These are phyloP conservation scores for Chalciporus sp. DNA, from an alignment of 1,284 basidiomycete genomes.

Conservation along the genomic window DNA sequence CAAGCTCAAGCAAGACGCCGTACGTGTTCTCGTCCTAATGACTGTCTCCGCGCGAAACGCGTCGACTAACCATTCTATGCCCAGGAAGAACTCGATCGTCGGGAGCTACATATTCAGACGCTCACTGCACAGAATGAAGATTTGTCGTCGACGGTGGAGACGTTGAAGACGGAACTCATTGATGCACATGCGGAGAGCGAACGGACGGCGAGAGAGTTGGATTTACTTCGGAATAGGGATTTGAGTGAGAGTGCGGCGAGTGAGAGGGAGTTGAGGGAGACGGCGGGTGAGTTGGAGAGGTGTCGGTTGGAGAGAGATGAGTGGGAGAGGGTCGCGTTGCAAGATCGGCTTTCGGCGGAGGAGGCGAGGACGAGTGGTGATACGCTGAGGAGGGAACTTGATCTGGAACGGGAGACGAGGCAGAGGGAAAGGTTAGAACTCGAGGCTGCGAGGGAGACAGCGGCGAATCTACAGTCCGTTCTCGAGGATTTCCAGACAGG, in stretches of 20 bases:
- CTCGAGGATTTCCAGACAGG: constrained; percentile 93
- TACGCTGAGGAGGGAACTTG: constrained; percentile 64
- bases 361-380: constrained; percentile 61
- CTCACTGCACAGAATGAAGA: constrained; percentile 78
- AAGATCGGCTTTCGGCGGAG: constrained; percentile 75
- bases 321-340: constrained; percentile 79
- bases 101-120: constrained; percentile 79
- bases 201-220: constrained; percentile 69
- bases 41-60: too few species aligned
- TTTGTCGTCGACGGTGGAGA: constrained; percentile 67
- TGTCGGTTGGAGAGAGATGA: constrained; percentile 85
- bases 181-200: constrained; percentile 74
- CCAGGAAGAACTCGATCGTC: constrained; percentile 94
- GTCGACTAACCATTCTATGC: constrained; percentile 11
- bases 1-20: constrained; percentile 95
- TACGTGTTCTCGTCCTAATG: constrained; percentile 47
- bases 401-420: constrained; percentile 60
- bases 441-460: constrained; percentile 74
- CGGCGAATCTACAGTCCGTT: constrained; percentile 87
- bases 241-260: constrained; percentile 71
- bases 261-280: constrained; percentile 82
- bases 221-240: constrained; percentile 61
- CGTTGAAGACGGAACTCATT: constrained; percentile 78
- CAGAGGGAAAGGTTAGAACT: constrained; percentile 58
- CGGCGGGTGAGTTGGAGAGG: constrained; percentile 81